Evolutionary conservation across 2,329 filamentous ascomycete genomes (phyloP), one percentile per base, ranked within the genome.

Genomic region (Xylariales sp.): DNA sequence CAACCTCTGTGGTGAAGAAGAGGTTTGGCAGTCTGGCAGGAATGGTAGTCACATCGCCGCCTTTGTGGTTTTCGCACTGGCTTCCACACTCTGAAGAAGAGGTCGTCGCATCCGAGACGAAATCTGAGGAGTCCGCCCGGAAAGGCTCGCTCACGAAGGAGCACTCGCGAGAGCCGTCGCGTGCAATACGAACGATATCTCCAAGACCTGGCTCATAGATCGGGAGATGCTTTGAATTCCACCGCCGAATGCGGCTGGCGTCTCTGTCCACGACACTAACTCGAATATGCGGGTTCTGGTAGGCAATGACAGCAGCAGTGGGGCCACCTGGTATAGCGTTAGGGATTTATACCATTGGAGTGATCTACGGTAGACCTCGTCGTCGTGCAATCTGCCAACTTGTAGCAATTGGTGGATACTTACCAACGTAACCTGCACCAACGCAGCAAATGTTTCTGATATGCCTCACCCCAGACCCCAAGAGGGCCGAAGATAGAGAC

Each of bases 181-280:
- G 74, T 36, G 78, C 74, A 33, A 79, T 67, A 43, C 77, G 72
- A 21, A 90, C 78, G 41, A 89, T 76, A 34, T 86, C 75, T 38
- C 73, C 65, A 18, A 91, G 69, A 10, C 81, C 83, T 0, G 83
- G 82, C 61, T 91, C 86, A 60, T 86, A 83, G 44, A 90, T 85
- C 29, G 86, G 86, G 13, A 88, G 74, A 46, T 83, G 74, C 30
- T 72, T 68, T 2, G 84, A 86, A 50, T 87, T 83, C 86, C 86
- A 91, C 42, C 76, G 74, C 34, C 70, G 71, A 45, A 90, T 87
- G 31, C 84, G 77, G 27, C 58, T 62, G 36, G 67, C 67, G 55
- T 87, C 81, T 43, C 76, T 69, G 56, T 90, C 86, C 24, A 89
- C 80, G n/a, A 90, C 84, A 15, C 79, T 85, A 28, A 90, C 82